phyloP scores from a whole-genome alignment of 805 yeast species.

The Candida tallmaniae region DNA sequence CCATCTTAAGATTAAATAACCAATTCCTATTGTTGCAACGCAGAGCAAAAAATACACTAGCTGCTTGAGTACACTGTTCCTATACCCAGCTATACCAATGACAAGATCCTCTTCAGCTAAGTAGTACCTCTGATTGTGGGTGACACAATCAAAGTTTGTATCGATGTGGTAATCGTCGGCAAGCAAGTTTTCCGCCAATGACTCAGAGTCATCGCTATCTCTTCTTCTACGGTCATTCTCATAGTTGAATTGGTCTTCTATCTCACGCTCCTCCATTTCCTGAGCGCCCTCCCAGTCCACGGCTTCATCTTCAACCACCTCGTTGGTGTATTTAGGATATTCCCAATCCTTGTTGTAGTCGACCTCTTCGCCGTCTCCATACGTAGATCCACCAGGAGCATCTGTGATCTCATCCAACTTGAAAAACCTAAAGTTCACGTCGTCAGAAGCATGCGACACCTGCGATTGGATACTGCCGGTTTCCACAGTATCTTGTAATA shows the following conservation, averaged over 20 bases:
- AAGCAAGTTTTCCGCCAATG: constrained; percentile 13
- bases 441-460: constrained; percentile 30
- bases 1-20: constrained; percentile 79
- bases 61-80: constrained; percentile 44
- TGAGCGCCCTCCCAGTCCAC: not conserved
- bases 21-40: constrained; percentile 61
- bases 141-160: constrained; percentile 13
- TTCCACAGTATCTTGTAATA: constrained; percentile 25
- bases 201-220: constrained; percentile 1
- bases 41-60: constrained; percentile 52
- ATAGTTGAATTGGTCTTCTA: constrained; percentile 5
- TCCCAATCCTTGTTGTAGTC: constrained; percentile 80
- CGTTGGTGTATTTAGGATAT: constrained; percentile 46
- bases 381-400: constrained; percentile 85
- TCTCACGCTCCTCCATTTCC: constrained; percentile 1
- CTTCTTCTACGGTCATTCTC: constrained; percentile 13
- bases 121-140: constrained; percentile 72
- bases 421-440: constrained; percentile 68
- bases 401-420: constrained; percentile 75
- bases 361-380: constrained; percentile 53
- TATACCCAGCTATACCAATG: constrained; percentile 90
- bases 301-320: constrained; percentile 7
- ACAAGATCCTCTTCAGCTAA: constrained; percentile 94
- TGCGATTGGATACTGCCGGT: constrained; percentile 31
- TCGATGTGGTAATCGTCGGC: constrained; percentile 9